Conservation (phyloP, 768 basidiomycete genomes). For the Mycena rebaudengoi region DNA sequence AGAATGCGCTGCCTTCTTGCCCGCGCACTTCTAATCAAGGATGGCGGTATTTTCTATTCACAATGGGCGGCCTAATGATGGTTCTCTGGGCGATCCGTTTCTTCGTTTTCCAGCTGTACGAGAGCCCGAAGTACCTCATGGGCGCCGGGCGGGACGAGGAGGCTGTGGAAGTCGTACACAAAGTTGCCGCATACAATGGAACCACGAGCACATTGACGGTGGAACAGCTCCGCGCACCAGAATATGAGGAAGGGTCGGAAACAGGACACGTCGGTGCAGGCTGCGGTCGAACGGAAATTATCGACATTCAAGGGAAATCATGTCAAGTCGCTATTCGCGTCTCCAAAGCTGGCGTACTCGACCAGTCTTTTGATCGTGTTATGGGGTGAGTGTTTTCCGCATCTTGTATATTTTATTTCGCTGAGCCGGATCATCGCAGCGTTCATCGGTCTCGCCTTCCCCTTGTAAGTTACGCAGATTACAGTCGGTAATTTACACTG, state of each 20-base stretch:
- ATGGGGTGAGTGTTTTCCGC: constrained; percentile 42
- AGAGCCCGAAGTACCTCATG: constrained; percentile 67
- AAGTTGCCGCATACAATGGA: constrained; percentile 61
- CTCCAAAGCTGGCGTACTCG: constrained; percentile 69
- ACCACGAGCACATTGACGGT: constrained; percentile 50
- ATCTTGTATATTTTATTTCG: background rate
- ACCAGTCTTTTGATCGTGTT: constrained; percentile 69
- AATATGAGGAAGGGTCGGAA: constrained; percentile 20
- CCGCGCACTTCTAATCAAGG: constrained; percentile 63
- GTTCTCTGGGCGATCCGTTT: constrained; percentile 62
- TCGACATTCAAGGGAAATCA: constrained; percentile 46
- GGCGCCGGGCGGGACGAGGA: constrained; percentile 61
- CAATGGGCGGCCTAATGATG: constrained; percentile 60
- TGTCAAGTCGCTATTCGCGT: constrained; percentile 69
- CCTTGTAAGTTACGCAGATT: constrained; percentile 65
- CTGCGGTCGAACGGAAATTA: constrained; percentile 47
- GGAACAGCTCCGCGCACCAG: constrained; percentile 48
- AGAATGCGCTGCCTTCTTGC: constrained; percentile 43
- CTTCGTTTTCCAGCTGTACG: constrained; percentile 60
- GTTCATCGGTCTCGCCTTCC: constrained; percentile 79
- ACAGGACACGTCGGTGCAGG: constrained; percentile 24
- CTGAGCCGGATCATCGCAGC: constrained; percentile 46
- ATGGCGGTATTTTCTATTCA: constrained; percentile 68
- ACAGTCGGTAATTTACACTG: constrained; percentile 15
- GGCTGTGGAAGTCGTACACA: constrained; percentile 56